These are phyloP conservation scores for Pleurotus tuber-regium DNA, from an alignment of 768 basidiomycete genomes.

Conservation along the genomic window DNA sequence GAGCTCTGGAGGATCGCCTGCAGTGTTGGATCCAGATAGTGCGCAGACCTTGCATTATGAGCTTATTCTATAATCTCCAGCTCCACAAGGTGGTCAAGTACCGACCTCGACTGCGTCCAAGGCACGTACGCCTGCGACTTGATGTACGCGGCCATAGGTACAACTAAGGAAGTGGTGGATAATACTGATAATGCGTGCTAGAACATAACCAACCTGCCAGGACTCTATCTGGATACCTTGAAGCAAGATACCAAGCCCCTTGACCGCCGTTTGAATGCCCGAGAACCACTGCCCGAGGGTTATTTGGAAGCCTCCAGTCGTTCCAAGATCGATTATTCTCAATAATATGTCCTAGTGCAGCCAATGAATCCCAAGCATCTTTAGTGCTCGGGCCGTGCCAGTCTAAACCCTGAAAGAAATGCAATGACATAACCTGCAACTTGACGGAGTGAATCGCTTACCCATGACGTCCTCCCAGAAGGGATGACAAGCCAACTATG, in stretches of 20 bases:
- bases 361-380: slow-evolving; percentile 66
- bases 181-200: slow-evolving; percentile 12
- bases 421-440: not conserved
- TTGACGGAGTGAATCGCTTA: slow-evolving; percentile 22
- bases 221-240: slow-evolving; percentile 75
- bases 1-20: slow-evolving; percentile 72
- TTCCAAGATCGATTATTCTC: slow-evolving; percentile 32
- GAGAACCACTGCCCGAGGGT: slow-evolving; percentile 58
- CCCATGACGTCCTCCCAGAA: slow-evolving; percentile 84
- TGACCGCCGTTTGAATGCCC: slow-evolving; percentile 96
- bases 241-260: slow-evolving; percentile 79
- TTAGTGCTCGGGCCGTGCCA: slow-evolving; percentile 85
- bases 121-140: slow-evolving; percentile 88
- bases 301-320: slow-evolving; percentile 33
- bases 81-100: not conserved
- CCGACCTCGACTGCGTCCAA: slow-evolving; percentile 59
- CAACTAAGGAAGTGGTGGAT: slow-evolving; percentile 34
- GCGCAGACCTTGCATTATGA: slow-evolving; percentile 52
- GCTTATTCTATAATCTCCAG: not conserved
- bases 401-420: slow-evolving; percentile 66
- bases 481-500: slow-evolving; percentile 79
- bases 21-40: slow-evolving; percentile 75
- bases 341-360: slow-evolving; percentile 52
- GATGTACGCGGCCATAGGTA: slow-evolving; percentile 80
- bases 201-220: slow-evolving; percentile 61